These are phyloP conservation scores for Leptodontidium sp. DNA, from an alignment of 2,329 filamentous ascomycete genomes.

Conservation along the genomic window DNA sequence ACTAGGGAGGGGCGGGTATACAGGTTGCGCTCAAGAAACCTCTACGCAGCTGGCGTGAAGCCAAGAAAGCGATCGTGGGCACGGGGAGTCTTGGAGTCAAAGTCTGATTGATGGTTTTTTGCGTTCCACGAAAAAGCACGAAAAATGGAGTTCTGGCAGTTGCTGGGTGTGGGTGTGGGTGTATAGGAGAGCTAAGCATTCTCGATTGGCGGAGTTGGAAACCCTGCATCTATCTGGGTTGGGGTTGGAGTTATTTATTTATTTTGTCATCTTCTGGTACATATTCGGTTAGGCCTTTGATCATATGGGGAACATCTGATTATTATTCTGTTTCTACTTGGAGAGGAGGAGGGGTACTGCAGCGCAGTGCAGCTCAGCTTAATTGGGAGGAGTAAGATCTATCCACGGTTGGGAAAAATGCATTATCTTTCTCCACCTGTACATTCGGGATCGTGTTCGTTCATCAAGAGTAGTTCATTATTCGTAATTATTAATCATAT, in stretches of 20 bases:
- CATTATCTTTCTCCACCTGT: background rate
- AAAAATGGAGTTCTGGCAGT: slow-evolving; percentile 5
- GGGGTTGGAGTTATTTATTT: slow-evolving; percentile 2
- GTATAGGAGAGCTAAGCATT: slow-evolving; percentile 17
- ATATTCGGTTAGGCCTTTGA: slow-evolving; percentile 6
- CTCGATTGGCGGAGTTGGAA: slow-evolving; percentile 9
- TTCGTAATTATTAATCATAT: background rate
- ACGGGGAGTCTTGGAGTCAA: background rate
- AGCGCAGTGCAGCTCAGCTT: background rate
- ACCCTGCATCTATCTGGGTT: background rate
- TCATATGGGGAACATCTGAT: slow-evolving; percentile 3
- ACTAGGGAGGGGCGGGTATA: background rate
- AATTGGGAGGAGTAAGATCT: background rate
- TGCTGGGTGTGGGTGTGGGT: slow-evolving; percentile 7
- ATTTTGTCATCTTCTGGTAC: slow-evolving; percentile 18
- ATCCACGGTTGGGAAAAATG: background rate
- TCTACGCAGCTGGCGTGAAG: background rate
- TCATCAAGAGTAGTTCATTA: background rate
- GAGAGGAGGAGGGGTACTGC: background rate
- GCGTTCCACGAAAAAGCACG: background rate
- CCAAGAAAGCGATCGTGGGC: background rate
- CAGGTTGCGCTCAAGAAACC: background rate
- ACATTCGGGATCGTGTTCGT: background rate
- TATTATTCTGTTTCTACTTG: background rate
- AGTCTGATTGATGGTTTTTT: background rate